Evolutionary conservation across 73 alveolate genomes (phyloP).

Genomic region (Symbiodinium pilosum): DNA sequence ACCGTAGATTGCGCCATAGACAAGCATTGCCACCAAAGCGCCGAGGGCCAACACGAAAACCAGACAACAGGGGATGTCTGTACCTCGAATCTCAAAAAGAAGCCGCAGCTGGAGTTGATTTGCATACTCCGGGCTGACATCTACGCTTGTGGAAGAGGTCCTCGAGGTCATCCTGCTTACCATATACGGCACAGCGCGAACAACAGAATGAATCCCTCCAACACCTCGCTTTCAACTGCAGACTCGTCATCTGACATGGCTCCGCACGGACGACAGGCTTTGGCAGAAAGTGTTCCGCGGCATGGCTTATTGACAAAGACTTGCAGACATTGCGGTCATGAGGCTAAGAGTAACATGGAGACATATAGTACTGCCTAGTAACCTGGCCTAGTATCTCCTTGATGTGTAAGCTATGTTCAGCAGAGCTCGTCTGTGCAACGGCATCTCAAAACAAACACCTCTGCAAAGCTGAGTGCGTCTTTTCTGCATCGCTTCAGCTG

Average conservation of each 20-base stretch:
- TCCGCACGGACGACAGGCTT: too few relatives aligned
- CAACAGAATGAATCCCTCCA: background rate
- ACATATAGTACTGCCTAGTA: too few relatives aligned
- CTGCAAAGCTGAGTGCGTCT: too few relatives aligned
- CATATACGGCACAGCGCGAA: background rate
- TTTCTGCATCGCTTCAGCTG: background rate
- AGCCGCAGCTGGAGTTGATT: too few relatives aligned
- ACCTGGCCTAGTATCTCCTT: too few relatives aligned
- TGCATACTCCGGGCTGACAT: background rate
- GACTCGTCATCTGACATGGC: conserved; percentile 27
- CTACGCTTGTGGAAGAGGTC: conserved; percentile 44
- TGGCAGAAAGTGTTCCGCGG: too few relatives aligned
- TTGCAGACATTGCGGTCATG: too few relatives aligned
- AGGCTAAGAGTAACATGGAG: too few relatives aligned
- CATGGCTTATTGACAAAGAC: too few relatives aligned
- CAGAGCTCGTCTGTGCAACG: too few relatives aligned
- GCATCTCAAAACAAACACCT: too few relatives aligned
- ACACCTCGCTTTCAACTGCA: background rate
- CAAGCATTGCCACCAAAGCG: conserved; percentile 30
- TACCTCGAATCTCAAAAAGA: background rate
- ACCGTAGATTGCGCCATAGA: conserved; percentile 21
- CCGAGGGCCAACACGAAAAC: conserved; percentile 38
- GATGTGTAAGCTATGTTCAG: too few relatives aligned
- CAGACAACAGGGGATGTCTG: conserved; percentile 79
- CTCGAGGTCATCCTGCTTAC: conserved; percentile 26